Base-by-base conservation (phyloP, 352 stramenopile genomes). In the Pythium diclinum region DNA sequence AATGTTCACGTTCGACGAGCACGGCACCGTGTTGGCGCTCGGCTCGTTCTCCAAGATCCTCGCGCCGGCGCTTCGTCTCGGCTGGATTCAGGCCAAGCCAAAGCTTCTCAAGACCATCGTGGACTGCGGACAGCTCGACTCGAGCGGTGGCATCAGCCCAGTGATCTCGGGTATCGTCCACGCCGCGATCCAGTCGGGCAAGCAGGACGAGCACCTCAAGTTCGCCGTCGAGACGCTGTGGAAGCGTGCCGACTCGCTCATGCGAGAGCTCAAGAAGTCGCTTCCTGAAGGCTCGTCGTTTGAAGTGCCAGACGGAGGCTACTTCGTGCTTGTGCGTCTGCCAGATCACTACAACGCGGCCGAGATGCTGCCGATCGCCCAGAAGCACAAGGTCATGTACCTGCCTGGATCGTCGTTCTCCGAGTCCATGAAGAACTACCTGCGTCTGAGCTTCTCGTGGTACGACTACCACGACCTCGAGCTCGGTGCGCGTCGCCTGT, bases 41-140 rank as follows among this genome's bases (percentile, higher is more conserved):
- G 92, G 89, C 47, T 97, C 87, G 61, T 98, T 98, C 73, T 98
- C 93, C 60, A 98, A 98, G 86, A 98, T 98, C 59, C 82, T 97
- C 33, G 87, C 88, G 30, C 95, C 93, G 36, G 92, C 91, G 28
- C 77, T 98, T 10, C 87, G 95, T 61, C 80, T 97, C 30, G 95
- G 95, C 16, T 98, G 78, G 83, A 88, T 94, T 63, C 83, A 92
- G 64, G 85, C 63, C 60, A 89, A 85, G 46, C 69, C 75, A 33
- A 88, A 83, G 73, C 70, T 92, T 13, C 72, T 94, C 25, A 77
- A 85, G 61, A 78, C 83, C 61, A 83, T 98, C 51, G 74, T 76
- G 51, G 76, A 79, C 44, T 89, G 88, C 72, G 94, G 91, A 28
- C 94, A 98, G 61, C 86, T 98, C 55, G 92, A 98, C 76, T 90